Base-by-base conservation (phyloP, 106 monocot genomes). In the Iris macrosiphon region DNA sequence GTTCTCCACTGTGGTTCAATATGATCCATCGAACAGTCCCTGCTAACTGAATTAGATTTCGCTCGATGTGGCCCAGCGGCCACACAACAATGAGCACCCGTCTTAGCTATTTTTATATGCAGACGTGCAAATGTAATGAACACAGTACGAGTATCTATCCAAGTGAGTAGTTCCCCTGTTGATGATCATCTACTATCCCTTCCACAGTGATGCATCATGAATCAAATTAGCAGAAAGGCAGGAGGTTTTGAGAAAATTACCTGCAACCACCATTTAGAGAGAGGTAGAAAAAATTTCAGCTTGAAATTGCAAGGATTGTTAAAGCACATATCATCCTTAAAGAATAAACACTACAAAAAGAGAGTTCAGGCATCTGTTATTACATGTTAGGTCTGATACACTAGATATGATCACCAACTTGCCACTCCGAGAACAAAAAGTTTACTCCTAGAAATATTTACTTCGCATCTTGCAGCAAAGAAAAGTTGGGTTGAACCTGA, bases 11-110 rank as follows among this genome's bases (percentile, higher is more conserved):
- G 74, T 27, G 88, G 75, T 64, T 78, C 84, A 65, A 25, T 66
- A 22, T 64, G 78, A 78, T 88, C 84, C 67, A 93, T 78, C 43
- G 93, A 93, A 62, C 41, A 53, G 25, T 80, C 75, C 54, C 78
- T 72, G 45, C 77, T 84, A 32, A 45, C 49, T 32, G 45, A 47
- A 42, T 17, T 84, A 30, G 87, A 78, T 60, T 80, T 88, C 30
- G 83, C n/a, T 72, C 75, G 83, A 80, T 93, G 93, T 88, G 93
- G 93, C 93, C 93, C 68, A 44, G 77, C 71, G 81, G 88, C 88
- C 88, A 88, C 83, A 58, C 93, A 93, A 75, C 93, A 93, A 59
- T 84, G 80, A 67, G 83, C 83, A 84, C 88, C 93, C 88, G 88
- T 93, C 52, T 88, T 88, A 77, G 71, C 65, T 75, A 79, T 72